Conservation (phyloP, 306 rosid genomes). For the Pyrus betulifolia region DNA sequence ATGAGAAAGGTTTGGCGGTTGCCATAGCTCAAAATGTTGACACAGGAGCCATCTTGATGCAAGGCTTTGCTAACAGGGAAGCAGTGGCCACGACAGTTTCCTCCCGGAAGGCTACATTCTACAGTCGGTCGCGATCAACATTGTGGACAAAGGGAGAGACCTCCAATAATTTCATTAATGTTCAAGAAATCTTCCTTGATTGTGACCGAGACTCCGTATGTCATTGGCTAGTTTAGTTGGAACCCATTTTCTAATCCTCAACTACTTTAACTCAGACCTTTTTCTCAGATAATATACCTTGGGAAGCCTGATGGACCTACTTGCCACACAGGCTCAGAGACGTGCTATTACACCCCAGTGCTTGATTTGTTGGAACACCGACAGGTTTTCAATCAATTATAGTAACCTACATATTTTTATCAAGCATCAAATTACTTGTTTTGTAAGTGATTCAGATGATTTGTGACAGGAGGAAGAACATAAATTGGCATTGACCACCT, state of each 20-base stretch:
- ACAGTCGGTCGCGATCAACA: slow-evolving; percentile 68
- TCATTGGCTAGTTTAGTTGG: not conserved
- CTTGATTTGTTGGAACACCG: slow-evolving; percentile 38
- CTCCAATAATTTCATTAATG: slow-evolving; percentile 80
- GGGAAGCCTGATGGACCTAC: slow-evolving; percentile 96
- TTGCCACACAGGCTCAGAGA: slow-evolving; percentile 86
- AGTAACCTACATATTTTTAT: not conserved
- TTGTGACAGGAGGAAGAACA: slow-evolving; percentile 41
- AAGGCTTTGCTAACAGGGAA: slow-evolving; percentile 83
- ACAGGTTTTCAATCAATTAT: slow-evolving; percentile 39
- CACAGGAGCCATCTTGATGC: slow-evolving; percentile 89
- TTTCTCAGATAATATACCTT: slow-evolving; percentile 75
- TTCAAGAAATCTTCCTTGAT: slow-evolving; percentile 68
- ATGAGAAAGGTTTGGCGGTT: slow-evolving; percentile 74
- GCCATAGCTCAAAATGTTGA: slow-evolving; percentile 91
- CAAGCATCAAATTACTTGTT: not conserved
- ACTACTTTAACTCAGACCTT: slow-evolving; percentile 2
- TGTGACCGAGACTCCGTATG: slow-evolving; percentile 90
- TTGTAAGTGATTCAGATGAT: slow-evolving; percentile 11
- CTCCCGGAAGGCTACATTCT: slow-evolving; percentile 78
- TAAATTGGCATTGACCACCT: slow-evolving; percentile 56
- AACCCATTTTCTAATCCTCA: not conserved
- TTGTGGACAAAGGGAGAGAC: slow-evolving; percentile 96
- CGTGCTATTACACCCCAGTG: slow-evolving; percentile 69
- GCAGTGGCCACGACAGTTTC: slow-evolving; percentile 51